These are phyloP conservation scores for Mucor piriformis DNA, from an alignment of 371 early-diverging fungal genomes.

Conservation along the genomic window DNA sequence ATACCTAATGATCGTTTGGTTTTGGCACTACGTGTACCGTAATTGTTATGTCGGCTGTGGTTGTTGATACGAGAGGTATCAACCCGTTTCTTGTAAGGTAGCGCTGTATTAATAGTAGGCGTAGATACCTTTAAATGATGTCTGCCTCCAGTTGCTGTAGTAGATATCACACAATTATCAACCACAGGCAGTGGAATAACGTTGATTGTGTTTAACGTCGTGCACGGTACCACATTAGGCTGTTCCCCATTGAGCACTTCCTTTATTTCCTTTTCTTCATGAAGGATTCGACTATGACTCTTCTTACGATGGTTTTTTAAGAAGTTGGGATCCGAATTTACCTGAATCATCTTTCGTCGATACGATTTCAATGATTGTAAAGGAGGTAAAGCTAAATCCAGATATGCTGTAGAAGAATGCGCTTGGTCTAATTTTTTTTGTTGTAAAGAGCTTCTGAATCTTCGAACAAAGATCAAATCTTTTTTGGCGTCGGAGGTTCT, in stretches of 20 bases:
- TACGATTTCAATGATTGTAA: constrained; percentile 17
- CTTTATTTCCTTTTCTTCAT: not conserved
- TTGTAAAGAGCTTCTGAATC: constrained; percentile 22
- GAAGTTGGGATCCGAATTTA: constrained; percentile 12
- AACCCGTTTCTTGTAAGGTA: constrained; percentile 1
- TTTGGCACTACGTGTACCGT: constrained; percentile 22
- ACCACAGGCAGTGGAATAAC: too few relatives aligned
- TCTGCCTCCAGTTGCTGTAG: not conserved
- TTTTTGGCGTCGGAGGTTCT: constrained; percentile 24
- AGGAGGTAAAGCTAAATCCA: constrained; percentile 43
- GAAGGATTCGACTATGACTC: not conserved
- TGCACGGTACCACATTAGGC: too few relatives aligned
- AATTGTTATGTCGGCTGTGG: constrained; percentile 15
- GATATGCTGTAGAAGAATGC: constrained; percentile 37
- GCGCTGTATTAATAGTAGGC: not conserved
- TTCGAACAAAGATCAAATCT: constrained; percentile 19
- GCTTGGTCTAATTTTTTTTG: constrained; percentile 28
- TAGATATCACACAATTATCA: not conserved
- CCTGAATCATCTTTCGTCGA: constrained; percentile 26
- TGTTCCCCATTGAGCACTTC: not conserved
- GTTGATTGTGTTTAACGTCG: too few relatives aligned
- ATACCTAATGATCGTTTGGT: constrained; percentile 47
- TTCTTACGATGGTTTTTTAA: constrained; percentile 14
- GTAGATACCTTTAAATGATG: not conserved
- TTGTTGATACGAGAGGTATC: not conserved